Conservation (phyloP, 768 basidiomycete genomes). For the Tubosaeta sp. region DNA sequence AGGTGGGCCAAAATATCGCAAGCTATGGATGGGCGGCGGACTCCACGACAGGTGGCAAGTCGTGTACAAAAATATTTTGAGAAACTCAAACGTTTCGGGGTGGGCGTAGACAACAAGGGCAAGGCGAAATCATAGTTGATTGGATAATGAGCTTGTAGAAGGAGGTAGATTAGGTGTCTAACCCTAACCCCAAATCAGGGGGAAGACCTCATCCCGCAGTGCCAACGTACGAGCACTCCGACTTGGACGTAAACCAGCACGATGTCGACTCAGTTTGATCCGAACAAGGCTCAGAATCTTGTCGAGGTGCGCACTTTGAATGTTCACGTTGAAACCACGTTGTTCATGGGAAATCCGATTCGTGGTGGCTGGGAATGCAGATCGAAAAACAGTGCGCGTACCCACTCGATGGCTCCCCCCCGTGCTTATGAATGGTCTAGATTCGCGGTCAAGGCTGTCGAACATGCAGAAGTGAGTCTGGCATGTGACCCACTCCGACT, state of each 20-base stretch:
- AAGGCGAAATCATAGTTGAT: conserved; percentile 19
- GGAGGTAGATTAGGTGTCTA: not conserved
- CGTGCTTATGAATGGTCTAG: conserved; percentile 15
- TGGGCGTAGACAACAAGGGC: conserved; percentile 37
- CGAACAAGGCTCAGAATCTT: conserved; percentile 89
- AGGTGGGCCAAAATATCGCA: conserved; percentile 81
- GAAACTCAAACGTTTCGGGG: conserved; percentile 73
- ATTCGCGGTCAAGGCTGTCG: conserved; percentile 79
- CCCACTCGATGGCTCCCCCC: not conserved
- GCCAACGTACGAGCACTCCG: not conserved
- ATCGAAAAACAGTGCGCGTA: conserved; percentile 90
- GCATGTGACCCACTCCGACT: conserved; percentile 10
- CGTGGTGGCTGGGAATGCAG: conserved; percentile 35
- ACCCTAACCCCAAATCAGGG: conserved; percentile 21
- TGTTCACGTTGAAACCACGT: conserved; percentile 18
- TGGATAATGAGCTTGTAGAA: too few relatives aligned
- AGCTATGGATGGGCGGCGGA: conserved; percentile 74
- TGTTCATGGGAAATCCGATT: conserved; percentile 11
- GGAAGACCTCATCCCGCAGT: not conserved
- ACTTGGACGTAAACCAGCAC: conserved; percentile 21
- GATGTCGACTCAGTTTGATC: conserved; percentile 67
- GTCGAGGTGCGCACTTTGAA: conserved; percentile 58
- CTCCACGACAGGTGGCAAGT: conserved; percentile 83
- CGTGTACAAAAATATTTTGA: conserved; percentile 87
- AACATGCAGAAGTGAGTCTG: conserved; percentile 83